Conservation (phyloP, 169 alveolate species). For the Pseudocohnilembus persalinus region DNA sequence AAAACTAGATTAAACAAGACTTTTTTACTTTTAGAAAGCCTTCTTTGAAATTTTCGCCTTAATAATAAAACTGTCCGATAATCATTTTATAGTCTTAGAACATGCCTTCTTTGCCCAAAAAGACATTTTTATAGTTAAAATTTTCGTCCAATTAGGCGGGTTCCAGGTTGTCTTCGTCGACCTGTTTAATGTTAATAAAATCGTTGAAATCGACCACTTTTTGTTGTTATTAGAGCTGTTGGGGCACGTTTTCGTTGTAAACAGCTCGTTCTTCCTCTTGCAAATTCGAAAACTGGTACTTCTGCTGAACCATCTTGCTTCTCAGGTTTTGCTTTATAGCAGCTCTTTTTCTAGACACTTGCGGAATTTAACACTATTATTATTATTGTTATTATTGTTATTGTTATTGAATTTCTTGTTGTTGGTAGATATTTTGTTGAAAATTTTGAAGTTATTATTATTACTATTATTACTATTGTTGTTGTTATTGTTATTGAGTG, state of each 20-base stretch:
- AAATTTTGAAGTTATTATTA: too few relatives aligned
- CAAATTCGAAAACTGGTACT: not conserved
- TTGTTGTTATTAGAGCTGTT: not conserved
- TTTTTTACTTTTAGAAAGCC: too few relatives aligned
- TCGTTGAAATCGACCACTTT: not conserved
- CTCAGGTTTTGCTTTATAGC: too few relatives aligned
- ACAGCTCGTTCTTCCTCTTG: not conserved
- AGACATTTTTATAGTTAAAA: not conserved
- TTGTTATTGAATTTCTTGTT: too few relatives aligned
- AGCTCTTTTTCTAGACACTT: not conserved
- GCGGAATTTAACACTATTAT: not conserved
- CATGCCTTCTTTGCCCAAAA: not conserved
- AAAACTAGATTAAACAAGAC: too few relatives aligned
- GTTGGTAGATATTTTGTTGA: too few relatives aligned
- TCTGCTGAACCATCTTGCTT: not conserved
- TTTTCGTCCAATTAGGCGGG: not conserved
- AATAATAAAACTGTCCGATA: not conserved
- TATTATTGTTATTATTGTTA: not conserved
- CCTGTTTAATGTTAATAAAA: not conserved
- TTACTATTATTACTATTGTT: too few relatives aligned
- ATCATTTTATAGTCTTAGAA: not conserved
- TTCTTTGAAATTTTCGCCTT: too few relatives aligned
- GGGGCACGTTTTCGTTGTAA: not conserved
- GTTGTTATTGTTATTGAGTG: too few relatives aligned
- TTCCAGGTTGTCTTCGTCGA: too few relatives aligned